Base-by-base conservation (phyloP, 2,329 filamentous ascomycete species). In the Pestalotiopsis sp. region DNA sequence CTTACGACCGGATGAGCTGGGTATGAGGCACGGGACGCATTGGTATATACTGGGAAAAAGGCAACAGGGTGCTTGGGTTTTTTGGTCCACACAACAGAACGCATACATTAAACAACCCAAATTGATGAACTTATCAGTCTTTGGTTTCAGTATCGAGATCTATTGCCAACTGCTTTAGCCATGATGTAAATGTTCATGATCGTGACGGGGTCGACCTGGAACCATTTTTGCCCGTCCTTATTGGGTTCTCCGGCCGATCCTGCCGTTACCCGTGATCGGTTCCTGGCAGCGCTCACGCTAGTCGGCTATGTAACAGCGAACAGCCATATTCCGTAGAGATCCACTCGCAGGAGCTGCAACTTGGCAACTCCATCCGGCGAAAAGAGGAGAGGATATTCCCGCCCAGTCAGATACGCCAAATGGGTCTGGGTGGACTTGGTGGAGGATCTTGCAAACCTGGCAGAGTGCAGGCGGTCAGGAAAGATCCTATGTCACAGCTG, bases 231-330 rank as follows among this genome's bases (percentile, higher is more conserved):
- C 45, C 45, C 17, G 45, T 52, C 45, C 20, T 14, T 52, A 52
- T 52, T 52, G 45, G 45, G 45, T 20, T n/a, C 31, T 59, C 23
- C 31, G 27, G 59, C 25, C 59, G 59, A 61, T 41, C n/a, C 59
- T 36, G n/a, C 59, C 59, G 59, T 39, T 41, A 61, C 59, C 59
- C 59, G 59, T 36, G 27, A 61, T 61, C 31, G 59, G 59, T 61
- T 61, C 59, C 59, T 61, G 59, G 45, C 45, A 52, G 45, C 45
- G 20, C 45, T 9, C 17, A 23, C 45, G 31, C 20, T 23, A 20
- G 17, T n/a, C 45, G 45, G 45, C 14, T 49, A 36, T 36, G 13
- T 52, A 52, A 20, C 45, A 52, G 45, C 45, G 36, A 39, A 36
- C 31, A 36, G 31, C 31, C 31, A 36, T 36, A 36, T 6, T 36